Percentiles rank a stretch among this genome's conserved stretches.
These are phyloP conservation scores for Coemansia sp. DNA, from an alignment of 371 early-diverging fungal genomes.

Conservation along the genomic window DNA sequence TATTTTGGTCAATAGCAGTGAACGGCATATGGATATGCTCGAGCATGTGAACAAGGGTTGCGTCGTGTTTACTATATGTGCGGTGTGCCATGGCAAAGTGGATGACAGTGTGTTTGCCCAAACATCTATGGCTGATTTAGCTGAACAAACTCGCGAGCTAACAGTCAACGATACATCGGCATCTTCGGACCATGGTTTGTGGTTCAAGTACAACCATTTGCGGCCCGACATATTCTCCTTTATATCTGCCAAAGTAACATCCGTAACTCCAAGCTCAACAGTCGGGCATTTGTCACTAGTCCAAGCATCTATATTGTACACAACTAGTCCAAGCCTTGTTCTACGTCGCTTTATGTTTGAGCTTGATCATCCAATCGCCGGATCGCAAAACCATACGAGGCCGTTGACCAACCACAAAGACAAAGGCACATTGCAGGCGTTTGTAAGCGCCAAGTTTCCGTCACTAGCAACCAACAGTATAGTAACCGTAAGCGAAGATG, in stretches of 20 bases:
- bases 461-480: conserved; percentile 56
- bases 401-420: conserved; percentile 60
- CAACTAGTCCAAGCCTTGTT: conserved; percentile 34
- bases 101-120: conserved; percentile 9
- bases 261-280: conserved; percentile 17
- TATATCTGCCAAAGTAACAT: conserved; percentile 1
- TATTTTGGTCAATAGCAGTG: conserved; percentile 19
- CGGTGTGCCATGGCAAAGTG: conserved; percentile 38
- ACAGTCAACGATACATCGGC: neutral
- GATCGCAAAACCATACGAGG: conserved; percentile 59
- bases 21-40: conserved; percentile 6
- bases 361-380: conserved; percentile 60
- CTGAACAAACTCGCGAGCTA: neutral
- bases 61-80: conserved; percentile 22
- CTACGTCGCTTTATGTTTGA: conserved; percentile 40
- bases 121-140: conserved; percentile 10
- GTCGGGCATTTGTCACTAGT: conserved; percentile 36
- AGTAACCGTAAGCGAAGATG: conserved; percentile 53
- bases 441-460: conserved; percentile 53
- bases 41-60: conserved; percentile 9
- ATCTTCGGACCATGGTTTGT: conserved; percentile 7
- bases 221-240: conserved; percentile 21
- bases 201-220: conserved; percentile 27
- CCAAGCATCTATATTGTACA: conserved; percentile 1
- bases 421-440: conserved; percentile 63